Base-by-base conservation (phyloP, 1,284 basidiomycete species). In the Amylostereum areolatum region DNA sequence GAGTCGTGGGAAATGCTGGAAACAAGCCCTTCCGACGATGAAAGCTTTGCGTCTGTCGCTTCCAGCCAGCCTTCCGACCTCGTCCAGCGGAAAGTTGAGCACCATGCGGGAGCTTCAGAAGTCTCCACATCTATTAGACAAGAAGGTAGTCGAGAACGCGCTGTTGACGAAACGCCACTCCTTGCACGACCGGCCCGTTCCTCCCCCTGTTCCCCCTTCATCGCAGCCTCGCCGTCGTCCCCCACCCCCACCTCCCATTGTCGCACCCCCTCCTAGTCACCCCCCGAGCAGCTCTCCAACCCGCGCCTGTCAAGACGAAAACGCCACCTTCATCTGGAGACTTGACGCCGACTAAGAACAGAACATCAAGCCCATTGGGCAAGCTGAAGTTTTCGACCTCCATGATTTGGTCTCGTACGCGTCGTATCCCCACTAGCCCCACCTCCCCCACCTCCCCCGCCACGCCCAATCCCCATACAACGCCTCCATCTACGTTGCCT, bases 1-100 rank as follows among this genome's bases (percentile, higher is more conserved):
- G 61, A 60, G 2, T 47, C 50, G 25, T 63, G 63, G 62, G 62
- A 63, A 18, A 54, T 63, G 35, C 51, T 62, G 25, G 56, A 57
- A 18, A 18, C 18, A 18, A 18, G 18, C 18, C 18, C 18, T 18
- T 18, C 18, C 34, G 50, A 52, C 24, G 34, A 46, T 31, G 47
- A 50, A 6, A 18, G 41, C 5, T 37, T 39, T 18, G 50, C 45
- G 40, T 12, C 42, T 31, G 9, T 46, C 29, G 4, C 28, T 46
- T 12, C 37, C 40, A 10, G n/a, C 39, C 9, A 50, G 46, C 33
- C 43, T 29, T 2, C 53, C 54, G 32, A 52, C 53, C 1, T 53
- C 53, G 0, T 52, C 55, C 8, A 42, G 43, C 6, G 35, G 37
- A 29, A 29, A n/a, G 12, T 27, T 28, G 10, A 32, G 39, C 7